Evolutionary conservation across 768 basidiomycete genomes (phyloP), one percentile per base, ranked within the genome.

Genomic region (Leccinum rimulosum): DNA sequence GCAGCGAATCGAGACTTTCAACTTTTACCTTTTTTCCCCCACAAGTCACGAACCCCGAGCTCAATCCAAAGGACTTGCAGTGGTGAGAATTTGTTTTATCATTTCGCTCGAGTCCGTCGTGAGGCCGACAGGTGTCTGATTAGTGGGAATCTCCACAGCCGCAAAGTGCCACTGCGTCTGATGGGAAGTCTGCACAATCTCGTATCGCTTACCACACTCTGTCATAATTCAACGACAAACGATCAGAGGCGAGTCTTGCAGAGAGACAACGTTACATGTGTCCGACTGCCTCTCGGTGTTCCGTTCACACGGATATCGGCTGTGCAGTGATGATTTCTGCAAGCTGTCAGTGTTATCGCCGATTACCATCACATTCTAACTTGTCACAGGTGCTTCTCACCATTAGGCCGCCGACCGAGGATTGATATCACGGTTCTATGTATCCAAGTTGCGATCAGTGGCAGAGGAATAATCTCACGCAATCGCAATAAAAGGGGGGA

Each of bases 401-500:
- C 31, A 40, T 27, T 22, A 48, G 52, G 45, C 28, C 3, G 5
- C 15, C 45, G 14, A 19, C 25, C 14, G 35, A n/a, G 4, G 10
- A n/a, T 40, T 57, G 15, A 43, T 33, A 8, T 9, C 57, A 36
- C n/a, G 25, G 9, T n/a, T 53, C 31, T 7, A 40, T 35, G 33
- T 33, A 33, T 33, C 27, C 25, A 10, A 15, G 22, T 35, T 22
- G 15, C 19, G 6, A 52, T 35, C 35, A 40, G 17, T 5, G 5
- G n/a, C 22, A 17, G 33, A 47, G n/a, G 7, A 33, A 40, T 27
- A 4, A 50, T 65, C 63, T 48, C 61, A 63, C 58, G 45, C 48
- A 19, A 27, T 43, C 28, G 15, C 7, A 14, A 61, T 66, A 64
- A 66, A 59, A 58, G n/a, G 30, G 10, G 12, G 31, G 47, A 40